Evolutionary conservation across 2,329 filamentous ascomycete species (phyloP).

Genomic region (Cytospora paraplurivora): DNA sequence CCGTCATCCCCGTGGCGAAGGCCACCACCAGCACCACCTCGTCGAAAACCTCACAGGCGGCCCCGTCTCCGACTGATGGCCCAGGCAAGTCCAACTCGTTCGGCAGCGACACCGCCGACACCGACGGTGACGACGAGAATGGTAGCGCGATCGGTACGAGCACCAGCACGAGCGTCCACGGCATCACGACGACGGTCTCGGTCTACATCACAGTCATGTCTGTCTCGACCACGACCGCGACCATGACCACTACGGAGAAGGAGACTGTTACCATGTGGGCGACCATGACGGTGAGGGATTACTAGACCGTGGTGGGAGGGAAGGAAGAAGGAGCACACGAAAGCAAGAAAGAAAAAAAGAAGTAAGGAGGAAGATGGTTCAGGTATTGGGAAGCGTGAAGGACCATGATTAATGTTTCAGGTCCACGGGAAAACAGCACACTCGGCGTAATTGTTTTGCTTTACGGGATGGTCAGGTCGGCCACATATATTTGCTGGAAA

Average conservation of each 20-base stretch:
- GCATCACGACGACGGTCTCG: constrained; percentile 24
- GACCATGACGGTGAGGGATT: constrained; percentile 10
- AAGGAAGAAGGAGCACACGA: not conserved
- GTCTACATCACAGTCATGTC: constrained; percentile 27
- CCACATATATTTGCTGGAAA: not conserved
- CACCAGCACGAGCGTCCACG: constrained; percentile 19
- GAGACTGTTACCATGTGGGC: constrained; percentile 17
- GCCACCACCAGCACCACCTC: constrained; percentile 5
- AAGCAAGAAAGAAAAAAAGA: not conserved
- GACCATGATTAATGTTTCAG: constrained; percentile 9
- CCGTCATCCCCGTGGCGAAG: constrained; percentile 11
- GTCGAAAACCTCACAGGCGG: not conserved
- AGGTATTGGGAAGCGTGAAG: not conserved
- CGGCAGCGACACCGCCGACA: constrained; percentile 2
- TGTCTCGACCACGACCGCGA: constrained; percentile 16
- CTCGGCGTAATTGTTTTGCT: not conserved
- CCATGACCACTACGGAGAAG: constrained; percentile 19
- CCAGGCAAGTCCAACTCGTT: not conserved
- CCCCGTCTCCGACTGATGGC: constrained; percentile 12
- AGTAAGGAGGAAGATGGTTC: not conserved
- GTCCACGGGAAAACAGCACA: not conserved
- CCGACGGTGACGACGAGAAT: not conserved
- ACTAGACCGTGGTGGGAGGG: not conserved
- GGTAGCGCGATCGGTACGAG: constrained; percentile 13
- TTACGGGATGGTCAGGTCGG: not conserved